Base-by-base conservation (phyloP, 495 filamentous ascomycete genomes). In the Stereocaulon alpinum region DNA sequence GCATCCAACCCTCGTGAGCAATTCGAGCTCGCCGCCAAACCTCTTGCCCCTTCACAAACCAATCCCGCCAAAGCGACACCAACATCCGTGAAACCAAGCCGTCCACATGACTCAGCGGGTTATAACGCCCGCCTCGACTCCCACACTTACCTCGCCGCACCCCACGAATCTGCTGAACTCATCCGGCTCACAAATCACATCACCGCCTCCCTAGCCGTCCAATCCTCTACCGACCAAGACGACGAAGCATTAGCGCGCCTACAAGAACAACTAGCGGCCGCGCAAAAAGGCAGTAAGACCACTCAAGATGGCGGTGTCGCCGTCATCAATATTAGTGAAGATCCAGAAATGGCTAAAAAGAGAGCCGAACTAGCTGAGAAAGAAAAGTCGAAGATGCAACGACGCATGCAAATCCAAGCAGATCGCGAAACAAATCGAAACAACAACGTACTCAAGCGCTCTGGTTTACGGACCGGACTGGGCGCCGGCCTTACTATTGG, bases 81-180 rank as follows among this genome's bases (percentile, higher is more conserved):
- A 18, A 77, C 76, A 51, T 48, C 63, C 42, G 48, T 49, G 10
- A 55, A 56, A 10, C 30, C 42, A 27, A 62, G 44, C 52, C 63
- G 61, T 29, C 34, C 34, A 50, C 32, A 56, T 27, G 55, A 29
- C n/a, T 24, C 54, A 12, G 73, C 72, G 45, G 61, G 75, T 6
- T 91, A 92, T 68, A 77, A 87, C 48, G 77, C 84, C 29, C 80
- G 83, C 60, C 74, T 84, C 37, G 87, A 93, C 63, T 84, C 87
- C 12, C 88, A 92, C 66, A 88, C 86, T 48, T 96, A 96, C 69
- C 81, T 93, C 11, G 83, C 81, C 6, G 83, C 88, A 22, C 86
- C 88, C 0, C 80, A 86, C 48, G 78, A 88, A 62, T 79, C 78
- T 9, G 83, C 84, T 20, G 80, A 81, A 40, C 72, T 89, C 2